Base-by-base conservation (phyloP, 2,329 filamentous ascomycete genomes). In the Triangularia setosa region DNA sequence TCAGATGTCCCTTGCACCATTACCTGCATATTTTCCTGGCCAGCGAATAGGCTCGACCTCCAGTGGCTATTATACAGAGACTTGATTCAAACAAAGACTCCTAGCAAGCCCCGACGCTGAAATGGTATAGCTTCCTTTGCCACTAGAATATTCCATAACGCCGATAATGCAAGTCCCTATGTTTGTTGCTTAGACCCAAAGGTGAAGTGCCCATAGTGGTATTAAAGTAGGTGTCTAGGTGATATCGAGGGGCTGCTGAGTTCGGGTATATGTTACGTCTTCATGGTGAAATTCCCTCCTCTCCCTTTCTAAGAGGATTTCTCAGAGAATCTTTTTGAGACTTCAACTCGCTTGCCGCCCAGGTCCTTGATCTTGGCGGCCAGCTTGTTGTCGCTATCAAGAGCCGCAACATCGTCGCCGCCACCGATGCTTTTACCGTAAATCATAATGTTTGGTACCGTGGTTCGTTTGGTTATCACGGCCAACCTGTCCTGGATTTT, bases 361-460 rank as follows among this genome's bases (percentile, higher is more conserved):
- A 96, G 81, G 25, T 84, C 83, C 75, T 86, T 87, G 67, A 98
- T 83, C 75, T 88, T 95, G 63, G 85, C 84, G 7, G 87, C 83
- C 66, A 98, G 80, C 64, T 85, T 84, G 68, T 88, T 87, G 30
- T 84, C 82, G 27, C 80, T 76, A 74, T 93, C 87, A 66, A 98
- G 80, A 25, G 85, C 87, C 58, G 87, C 84, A 63, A 99, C 85
- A 66, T 97, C 92, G 74, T 98, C 94, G 58, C 92, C 88, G 23
- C 95, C 95, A 56, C 95, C 95, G 66, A 98, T 92, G 76, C 90
- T 95, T 75, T 89, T 88, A 55, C 92, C 93, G 72, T 92, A 91
- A 72, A 99, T 83, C 70, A 99, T 83, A 35, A 98, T 84, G 74
- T 99, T 99, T 16, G 95, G 95, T 0, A 99, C 95, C 0, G 95